Evolutionary conservation across 306 rosid genomes (phyloP).

Genomic region (Neltuma alba): DNA sequence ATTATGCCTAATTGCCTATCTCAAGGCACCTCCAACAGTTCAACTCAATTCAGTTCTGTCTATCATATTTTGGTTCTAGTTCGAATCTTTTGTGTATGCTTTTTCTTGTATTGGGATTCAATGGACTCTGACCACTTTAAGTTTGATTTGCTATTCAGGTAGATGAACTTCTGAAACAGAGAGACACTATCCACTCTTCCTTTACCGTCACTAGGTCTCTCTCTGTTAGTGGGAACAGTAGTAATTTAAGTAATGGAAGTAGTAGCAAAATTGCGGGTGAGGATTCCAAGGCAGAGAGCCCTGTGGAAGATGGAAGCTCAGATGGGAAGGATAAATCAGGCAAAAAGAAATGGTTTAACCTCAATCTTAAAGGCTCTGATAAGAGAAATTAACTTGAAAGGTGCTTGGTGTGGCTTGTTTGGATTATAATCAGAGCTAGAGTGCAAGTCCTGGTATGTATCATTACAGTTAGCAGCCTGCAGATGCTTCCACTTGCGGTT

Average conservation of each 20-base stretch:
- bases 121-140: neutral
- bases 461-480: constrained; percentile 36
- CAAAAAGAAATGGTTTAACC: constrained; percentile 96
- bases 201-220: constrained; percentile 56
- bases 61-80: neutral
- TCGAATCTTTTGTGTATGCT: neutral
- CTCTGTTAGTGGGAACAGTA: constrained; percentile 46
- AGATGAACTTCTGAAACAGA: constrained; percentile 93
- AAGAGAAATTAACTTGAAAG: constrained; percentile 51
- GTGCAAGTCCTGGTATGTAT: constrained; percentile 37
- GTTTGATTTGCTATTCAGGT: constrained; percentile 57
- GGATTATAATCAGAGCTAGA: constrained; percentile 30
- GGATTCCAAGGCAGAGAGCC: constrained; percentile 67
- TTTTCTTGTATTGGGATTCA: neutral
- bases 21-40: neutral
- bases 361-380: constrained; percentile 73
- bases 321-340: constrained; percentile 87
- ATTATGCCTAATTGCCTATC: neutral
- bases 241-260: constrained; percentile 73
- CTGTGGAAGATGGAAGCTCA: constrained; percentile 79
- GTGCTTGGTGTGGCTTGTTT: constrained; percentile 31
- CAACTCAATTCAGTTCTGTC: neutral
- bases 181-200: constrained; percentile 81
- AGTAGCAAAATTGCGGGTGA: constrained; percentile 71
- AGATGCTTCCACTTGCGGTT: constrained; percentile 43